Conservation (phyloP, 208 protist genomes). For the Strigomonas galati region DNA sequence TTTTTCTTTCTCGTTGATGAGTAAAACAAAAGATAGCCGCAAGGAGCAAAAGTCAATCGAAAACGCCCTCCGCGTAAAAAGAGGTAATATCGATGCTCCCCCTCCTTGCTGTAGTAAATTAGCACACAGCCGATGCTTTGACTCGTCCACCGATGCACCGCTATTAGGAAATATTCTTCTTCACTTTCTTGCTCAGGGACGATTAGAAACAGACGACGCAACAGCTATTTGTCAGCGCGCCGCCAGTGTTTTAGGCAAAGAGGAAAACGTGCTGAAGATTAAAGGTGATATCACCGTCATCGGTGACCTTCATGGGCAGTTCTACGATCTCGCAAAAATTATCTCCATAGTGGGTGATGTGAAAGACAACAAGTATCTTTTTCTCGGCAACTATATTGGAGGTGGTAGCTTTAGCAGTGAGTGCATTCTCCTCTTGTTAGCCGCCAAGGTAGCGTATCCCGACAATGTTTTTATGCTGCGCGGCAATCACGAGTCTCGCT, state of each 20-base stretch:
- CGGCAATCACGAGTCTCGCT: conserved; percentile 89
- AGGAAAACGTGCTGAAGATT: conserved; percentile 59
- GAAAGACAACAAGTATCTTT: conserved; percentile 94
- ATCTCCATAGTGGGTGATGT: conserved; percentile 60
- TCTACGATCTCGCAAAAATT: conserved; percentile 89
- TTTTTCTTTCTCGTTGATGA: background rate
- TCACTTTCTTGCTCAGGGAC: conserved; percentile 62
- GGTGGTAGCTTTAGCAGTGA: conserved; percentile 96
- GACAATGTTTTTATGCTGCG: conserved; percentile 90
- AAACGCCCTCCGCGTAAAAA: background rate
- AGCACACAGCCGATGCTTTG: conserved; percentile 18
- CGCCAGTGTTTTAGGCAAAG: conserved; percentile 43
- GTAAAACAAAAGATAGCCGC: background rate
- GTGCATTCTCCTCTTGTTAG: conserved; percentile 95
- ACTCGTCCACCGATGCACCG: background rate
- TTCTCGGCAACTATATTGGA: conserved; percentile 99
- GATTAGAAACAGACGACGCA: conserved; percentile 45
- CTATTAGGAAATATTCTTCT: conserved; percentile 44
- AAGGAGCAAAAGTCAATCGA: conserved; percentile 7
- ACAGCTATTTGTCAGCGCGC: conserved; percentile 47
- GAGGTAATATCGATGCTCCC: too few species aligned
- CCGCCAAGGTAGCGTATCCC: conserved; percentile 93
- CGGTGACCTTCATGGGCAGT: conserved; percentile 94
- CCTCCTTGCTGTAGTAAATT: background rate
- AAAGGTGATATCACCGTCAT: conserved; percentile 80